These are phyloP conservation scores for Verticillium albo-atrum DNA, from an alignment of 2,329 filamentous ascomycete genomes.

Conservation along the genomic window DNA sequence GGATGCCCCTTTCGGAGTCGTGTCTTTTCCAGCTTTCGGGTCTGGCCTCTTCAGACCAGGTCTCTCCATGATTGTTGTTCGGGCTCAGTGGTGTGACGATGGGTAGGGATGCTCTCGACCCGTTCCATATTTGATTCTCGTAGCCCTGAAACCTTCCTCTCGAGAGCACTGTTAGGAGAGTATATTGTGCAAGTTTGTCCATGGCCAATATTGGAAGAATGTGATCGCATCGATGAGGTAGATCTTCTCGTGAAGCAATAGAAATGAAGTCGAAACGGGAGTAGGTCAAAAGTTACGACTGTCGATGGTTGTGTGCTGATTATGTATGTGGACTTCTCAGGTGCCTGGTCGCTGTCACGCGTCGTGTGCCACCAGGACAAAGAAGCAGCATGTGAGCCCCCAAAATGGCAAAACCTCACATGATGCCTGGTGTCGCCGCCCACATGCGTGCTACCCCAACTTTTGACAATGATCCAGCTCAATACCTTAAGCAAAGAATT, in stretches of 20 bases:
- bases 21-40: background rate
- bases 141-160: background rate
- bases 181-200: background rate
- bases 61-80: background rate
- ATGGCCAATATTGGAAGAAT: background rate
- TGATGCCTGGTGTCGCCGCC: background rate
- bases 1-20: background rate
- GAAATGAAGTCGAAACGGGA: too few species aligned
- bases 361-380: background rate
- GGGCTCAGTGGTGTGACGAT: background rate
- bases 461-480: background rate
- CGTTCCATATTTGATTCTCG: background rate
- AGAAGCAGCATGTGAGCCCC: background rate
- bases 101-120: background rate
- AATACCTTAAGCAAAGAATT: too few species aligned
- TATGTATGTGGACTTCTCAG: background rate
- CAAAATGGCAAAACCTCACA: background rate
- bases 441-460: background rate
- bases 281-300: too few species aligned
- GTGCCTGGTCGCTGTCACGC: background rate
- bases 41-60: background rate
- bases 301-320: background rate
- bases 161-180: background rate
- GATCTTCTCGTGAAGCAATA: too few species aligned
- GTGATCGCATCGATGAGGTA: too few species aligned